Conservation (phyloP, 306 rosid species). For the Castanospermum australe region DNA sequence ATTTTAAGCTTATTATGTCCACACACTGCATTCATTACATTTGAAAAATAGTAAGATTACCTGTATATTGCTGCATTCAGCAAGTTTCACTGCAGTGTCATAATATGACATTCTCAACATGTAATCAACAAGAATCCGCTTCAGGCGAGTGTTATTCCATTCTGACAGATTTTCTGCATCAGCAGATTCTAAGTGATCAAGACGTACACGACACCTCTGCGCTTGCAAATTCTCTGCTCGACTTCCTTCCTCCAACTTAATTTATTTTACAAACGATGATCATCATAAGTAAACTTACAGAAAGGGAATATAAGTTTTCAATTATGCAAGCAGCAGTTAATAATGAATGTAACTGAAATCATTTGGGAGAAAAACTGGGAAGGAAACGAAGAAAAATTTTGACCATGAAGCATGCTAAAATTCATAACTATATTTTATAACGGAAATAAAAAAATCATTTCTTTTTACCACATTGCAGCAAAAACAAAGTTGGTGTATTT, state of each 20-base stretch:
- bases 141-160: slow-evolving; percentile 80
- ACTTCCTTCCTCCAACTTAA: slow-evolving; percentile 86
- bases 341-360: background rate
- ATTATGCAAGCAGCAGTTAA: background rate
- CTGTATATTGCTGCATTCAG: slow-evolving; percentile 79
- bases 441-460: background rate
- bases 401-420: background rate
- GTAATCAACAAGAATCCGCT: slow-evolving; percentile 92
- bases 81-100: slow-evolving; percentile 75
- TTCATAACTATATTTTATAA: background rate
- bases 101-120: slow-evolving; percentile 94
- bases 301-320: background rate
- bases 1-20: background rate
- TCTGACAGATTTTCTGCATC: slow-evolving; percentile 69
- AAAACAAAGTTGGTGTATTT: background rate
- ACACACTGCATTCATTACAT: background rate
- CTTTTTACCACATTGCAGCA: background rate
- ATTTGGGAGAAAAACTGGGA: background rate
- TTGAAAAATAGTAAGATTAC: slow-evolving; percentile 28
- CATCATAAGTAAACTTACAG: background rate
- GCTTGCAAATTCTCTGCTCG: slow-evolving; percentile 80
- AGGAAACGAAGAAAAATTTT: background rate
- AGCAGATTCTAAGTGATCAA: slow-evolving; percentile 82
- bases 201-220: slow-evolving; percentile 77
- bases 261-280: slow-evolving; percentile 15